phyloP scores from a whole-genome alignment of 768 basidiomycete species.

The Naematelia aurantialba region DNA sequence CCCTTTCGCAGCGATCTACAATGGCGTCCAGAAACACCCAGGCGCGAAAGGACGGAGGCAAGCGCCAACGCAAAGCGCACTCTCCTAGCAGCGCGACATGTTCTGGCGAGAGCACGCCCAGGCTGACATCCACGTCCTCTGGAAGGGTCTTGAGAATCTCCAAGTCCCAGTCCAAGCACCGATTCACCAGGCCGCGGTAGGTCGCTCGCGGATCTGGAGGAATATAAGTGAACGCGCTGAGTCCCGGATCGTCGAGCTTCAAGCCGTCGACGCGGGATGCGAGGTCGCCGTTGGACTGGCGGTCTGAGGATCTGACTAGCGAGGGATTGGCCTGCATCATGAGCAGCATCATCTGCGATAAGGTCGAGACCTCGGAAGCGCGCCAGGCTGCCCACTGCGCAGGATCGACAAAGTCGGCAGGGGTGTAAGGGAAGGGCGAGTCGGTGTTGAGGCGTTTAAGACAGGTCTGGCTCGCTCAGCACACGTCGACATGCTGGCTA shows the following conservation, averaged over 20 bases:
- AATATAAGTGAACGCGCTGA: constrained; percentile 78
- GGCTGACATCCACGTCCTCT: constrained; percentile 82
- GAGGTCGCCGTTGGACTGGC: constrained; percentile 16
- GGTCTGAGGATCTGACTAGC: constrained; percentile 50
- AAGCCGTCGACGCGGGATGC: constrained; percentile 14
- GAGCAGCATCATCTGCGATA: constrained; percentile 81
- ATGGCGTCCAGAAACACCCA: constrained; percentile 81
- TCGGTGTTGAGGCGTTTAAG: constrained; percentile 87
- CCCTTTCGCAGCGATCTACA: constrained; percentile 77
- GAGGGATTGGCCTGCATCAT: constrained; percentile 84
- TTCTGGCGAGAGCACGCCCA: constrained; percentile 75
- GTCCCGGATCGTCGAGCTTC: constrained; percentile 46
- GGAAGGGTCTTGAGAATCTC: constrained; percentile 88
- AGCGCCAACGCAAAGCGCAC: constrained; percentile 84
- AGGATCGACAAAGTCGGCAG: constrained; percentile 80
- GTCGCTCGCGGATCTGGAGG: constrained; percentile 80
- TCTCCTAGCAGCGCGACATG: constrained; percentile 83
- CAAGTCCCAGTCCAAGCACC: constrained; percentile 77
- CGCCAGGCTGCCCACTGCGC: constrained; percentile 82
- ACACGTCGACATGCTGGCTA: constrained; percentile 16
- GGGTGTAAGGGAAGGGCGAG: constrained; percentile 72
- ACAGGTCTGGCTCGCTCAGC: constrained; percentile 67
- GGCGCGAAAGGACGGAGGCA: constrained; percentile 71
- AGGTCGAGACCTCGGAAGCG: constrained; percentile 70
- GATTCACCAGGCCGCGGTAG: constrained; percentile 78